Evolutionary conservation across 2,329 filamentous ascomycete species (phyloP).

Genomic region (Fusarium beomiforme): DNA sequence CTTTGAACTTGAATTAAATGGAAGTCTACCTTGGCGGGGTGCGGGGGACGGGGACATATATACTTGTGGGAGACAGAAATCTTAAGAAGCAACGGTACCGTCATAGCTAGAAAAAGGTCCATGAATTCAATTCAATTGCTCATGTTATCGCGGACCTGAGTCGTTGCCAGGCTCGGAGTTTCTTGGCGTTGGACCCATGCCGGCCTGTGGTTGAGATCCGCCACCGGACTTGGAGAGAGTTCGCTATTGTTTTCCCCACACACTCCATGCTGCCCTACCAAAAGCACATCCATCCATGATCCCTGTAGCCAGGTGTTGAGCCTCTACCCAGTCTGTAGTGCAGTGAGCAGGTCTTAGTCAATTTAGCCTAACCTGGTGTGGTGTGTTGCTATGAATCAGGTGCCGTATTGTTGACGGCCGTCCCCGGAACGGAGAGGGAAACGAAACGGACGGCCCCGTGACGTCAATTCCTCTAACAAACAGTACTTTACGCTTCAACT

Average conservation of each 20-base stretch:
- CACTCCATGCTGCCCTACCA: slow-evolving; percentile 17
- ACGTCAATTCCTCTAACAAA: slow-evolving; percentile 18
- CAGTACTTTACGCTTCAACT: slow-evolving; percentile 16
- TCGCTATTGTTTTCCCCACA: slow-evolving; percentile 28
- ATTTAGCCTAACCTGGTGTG: slow-evolving; percentile 1
- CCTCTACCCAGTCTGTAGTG: slow-evolving; percentile 6
- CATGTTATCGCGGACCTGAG: slow-evolving; percentile 21
- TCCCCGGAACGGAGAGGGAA: slow-evolving; percentile 7
- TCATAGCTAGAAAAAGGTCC: slow-evolving; percentile 9
- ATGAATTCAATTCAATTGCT: neutral
- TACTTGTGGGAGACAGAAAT: slow-evolving; percentile 21
- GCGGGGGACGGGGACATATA: slow-evolving; percentile 40
- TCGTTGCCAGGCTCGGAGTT: slow-evolving; percentile 29
- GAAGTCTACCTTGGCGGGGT: slow-evolving; percentile 22
- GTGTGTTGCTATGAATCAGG: slow-evolving; percentile 23
- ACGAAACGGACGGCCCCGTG: slow-evolving; percentile 25
- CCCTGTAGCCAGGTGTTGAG: slow-evolving; percentile 14
- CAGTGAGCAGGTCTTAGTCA: neutral
- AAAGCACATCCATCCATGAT: neutral
- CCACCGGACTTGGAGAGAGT: slow-evolving; percentile 18
- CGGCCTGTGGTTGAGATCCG: slow-evolving; percentile 34
- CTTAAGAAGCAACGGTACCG: neutral
- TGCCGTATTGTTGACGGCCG: slow-evolving; percentile 14
- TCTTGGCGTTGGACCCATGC: slow-evolving; percentile 32
- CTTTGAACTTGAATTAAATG: slow-evolving; percentile 2